phyloP scores from a whole-genome alignment of 2,329 filamentous ascomycete genomes.

The Pseudogymnoascus sp. region DNA sequence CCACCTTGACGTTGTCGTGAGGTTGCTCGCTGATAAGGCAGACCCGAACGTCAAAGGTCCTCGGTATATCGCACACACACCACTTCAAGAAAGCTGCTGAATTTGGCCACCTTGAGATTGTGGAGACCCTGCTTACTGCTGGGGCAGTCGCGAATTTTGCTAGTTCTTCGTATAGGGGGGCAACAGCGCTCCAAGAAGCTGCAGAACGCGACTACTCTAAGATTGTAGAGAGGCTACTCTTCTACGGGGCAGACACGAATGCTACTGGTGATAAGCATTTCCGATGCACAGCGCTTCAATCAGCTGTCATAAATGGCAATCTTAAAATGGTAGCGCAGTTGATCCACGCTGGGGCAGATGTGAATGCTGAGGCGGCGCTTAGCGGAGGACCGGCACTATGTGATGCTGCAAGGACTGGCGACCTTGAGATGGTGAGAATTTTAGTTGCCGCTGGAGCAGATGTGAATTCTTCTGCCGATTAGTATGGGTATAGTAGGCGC shows the following conservation, averaged over 20 bases:
- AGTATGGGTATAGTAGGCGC: too few relatives aligned
- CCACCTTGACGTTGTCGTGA: too few relatives aligned
- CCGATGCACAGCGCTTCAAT: not conserved
- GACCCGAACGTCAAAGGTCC: too few relatives aligned
- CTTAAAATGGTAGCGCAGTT: constrained; percentile 19
- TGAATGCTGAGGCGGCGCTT: constrained; percentile 24
- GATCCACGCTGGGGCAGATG: constrained; percentile 29
- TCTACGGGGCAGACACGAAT: constrained; percentile 31
- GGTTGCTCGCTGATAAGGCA: too few relatives aligned
- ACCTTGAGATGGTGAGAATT: too few relatives aligned
- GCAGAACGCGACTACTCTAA: constrained; percentile 23
- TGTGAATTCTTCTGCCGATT: too few relatives aligned
- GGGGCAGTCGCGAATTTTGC: constrained; percentile 14
- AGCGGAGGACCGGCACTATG: not conserved
- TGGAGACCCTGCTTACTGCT: constrained; percentile 10
- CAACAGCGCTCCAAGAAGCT: constrained; percentile 33
- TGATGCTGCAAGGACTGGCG: too few relatives aligned
- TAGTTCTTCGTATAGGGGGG: constrained; percentile 20
- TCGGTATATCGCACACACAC: too few relatives aligned
- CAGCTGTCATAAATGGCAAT: not conserved
- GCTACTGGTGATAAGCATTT: constrained; percentile 12
- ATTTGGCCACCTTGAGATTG: constrained; percentile 10
- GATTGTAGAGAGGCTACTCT: constrained; percentile 26
- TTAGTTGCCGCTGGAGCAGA: too few relatives aligned
- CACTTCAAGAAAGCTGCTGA: not conserved